phyloP scores from a whole-genome alignment of 2,329 filamentous ascomycete species.

The Arachnomyces sp. region DNA sequence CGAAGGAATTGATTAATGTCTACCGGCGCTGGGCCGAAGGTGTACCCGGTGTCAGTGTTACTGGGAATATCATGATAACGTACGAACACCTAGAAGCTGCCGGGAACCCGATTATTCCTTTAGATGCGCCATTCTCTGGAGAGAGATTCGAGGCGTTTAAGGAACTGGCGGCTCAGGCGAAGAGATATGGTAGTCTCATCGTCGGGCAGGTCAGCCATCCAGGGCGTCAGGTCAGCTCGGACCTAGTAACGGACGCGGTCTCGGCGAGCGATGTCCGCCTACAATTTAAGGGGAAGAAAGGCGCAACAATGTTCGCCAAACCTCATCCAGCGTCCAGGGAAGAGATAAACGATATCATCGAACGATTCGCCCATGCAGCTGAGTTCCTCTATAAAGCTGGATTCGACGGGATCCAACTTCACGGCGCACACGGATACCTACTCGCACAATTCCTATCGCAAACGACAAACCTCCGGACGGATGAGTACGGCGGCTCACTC shows the following conservation, averaged over 20 bases:
- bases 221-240: constrained; percentile 46
- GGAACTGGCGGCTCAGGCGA: constrained; percentile 47
- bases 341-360: constrained; percentile 46
- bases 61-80: constrained; percentile 59
- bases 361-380: constrained; percentile 55
- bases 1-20: constrained; percentile 47
- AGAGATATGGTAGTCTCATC: constrained; percentile 52
- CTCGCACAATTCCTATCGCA: constrained; percentile 49
- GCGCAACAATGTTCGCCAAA: constrained; percentile 28
- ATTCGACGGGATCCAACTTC: constrained; percentile 45
- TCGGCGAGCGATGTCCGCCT: constrained; percentile 46
- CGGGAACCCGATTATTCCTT: constrained; percentile 54
- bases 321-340: constrained; percentile 24
- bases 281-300: constrained; percentile 17
- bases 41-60: constrained; percentile 49
- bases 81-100: constrained; percentile 50
- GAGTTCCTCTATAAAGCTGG: constrained; percentile 57
- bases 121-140: constrained; percentile 44
- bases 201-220: constrained; percentile 57
- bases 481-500: constrained; percentile 59
- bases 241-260: constrained; percentile 44
- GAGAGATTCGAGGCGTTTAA: constrained; percentile 55
- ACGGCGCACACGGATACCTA: constrained; percentile 53
- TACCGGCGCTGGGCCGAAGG: constrained; percentile 58
- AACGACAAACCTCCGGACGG: constrained; percentile 51